Evolutionary conservation across 768 basidiomycete species (phyloP).

Genomic region (Tricholoma bakamatsutake): DNA sequence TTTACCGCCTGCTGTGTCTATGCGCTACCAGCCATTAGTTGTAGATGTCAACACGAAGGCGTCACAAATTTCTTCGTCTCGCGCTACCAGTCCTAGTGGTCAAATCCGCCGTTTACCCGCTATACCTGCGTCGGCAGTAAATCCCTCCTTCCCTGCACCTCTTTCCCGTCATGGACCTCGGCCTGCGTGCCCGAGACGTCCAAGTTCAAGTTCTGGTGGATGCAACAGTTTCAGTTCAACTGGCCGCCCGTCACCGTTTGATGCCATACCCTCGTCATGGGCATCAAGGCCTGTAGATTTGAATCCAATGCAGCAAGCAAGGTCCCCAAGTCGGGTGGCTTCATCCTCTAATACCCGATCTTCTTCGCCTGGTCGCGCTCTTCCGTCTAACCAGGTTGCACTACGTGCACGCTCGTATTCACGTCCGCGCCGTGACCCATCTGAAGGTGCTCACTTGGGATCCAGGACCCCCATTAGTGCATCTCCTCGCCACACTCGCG

Average conservation of each 20-base stretch:
- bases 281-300: slow-evolving; percentile 21
- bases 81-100: slow-evolving; percentile 2
- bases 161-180: slow-evolving; percentile 5
- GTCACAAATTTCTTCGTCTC: slow-evolving; percentile 3
- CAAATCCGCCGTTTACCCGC: slow-evolving; percentile 19
- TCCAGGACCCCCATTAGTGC: background rate
- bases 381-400: background rate
- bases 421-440: slow-evolving; percentile 13
- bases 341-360: background rate
- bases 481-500: slow-evolving; percentile 5
- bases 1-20: slow-evolving; percentile 11
- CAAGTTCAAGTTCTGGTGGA: slow-evolving; percentile 19
- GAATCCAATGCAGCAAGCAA: slow-evolving; percentile 10
- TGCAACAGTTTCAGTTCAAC: slow-evolving; percentile 1
- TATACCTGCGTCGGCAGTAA: slow-evolving; percentile 13
- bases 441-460: background rate
- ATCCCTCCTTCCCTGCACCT: background rate
- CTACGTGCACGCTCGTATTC: slow-evolving; percentile 19
- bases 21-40: slow-evolving; percentile 23
- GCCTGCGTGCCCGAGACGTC: slow-evolving; percentile 15
- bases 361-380: background rate
- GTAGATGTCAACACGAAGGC: slow-evolving; percentile 13
- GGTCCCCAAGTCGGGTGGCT: background rate
- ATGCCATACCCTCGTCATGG: slow-evolving; percentile 17
- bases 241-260: slow-evolving; percentile 11